Evolutionary conservation across 305 asterid genomes (phyloP), one percentile per base, ranked within the genome.

Genomic region (Galium porrigens): DNA sequence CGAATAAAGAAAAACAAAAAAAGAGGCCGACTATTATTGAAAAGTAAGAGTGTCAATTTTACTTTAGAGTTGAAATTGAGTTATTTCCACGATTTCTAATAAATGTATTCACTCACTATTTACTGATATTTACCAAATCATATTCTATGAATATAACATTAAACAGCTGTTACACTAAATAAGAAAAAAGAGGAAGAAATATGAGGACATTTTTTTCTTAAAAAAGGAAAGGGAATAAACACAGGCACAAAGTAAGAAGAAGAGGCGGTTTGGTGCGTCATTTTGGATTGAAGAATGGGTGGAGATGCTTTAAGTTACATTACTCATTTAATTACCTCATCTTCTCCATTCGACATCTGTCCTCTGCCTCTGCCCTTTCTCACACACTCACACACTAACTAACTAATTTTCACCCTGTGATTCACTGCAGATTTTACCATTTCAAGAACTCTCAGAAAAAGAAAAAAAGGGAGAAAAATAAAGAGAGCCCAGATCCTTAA

Each of bases 271-370:
- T 30, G 44, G 29, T 29, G 66, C 41, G 70, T 32, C 49, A 58
- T 32, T n/a, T 48, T 64, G 65, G 60, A 57, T 63, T 63, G 70
- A 57, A 68, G 49, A 76, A 72, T 54, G 81, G 79, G 85, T 80
- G 88, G 83, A 79, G 83, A 71, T 77, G 82, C 78, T 74, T 77
- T 61, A 17, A 48, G 5, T 48, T 48, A n/a, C 54, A 44, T 44
- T 15, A 44, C 18, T 44, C 17, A 77, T 69, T 33, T 33, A 34
- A 30, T 57, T 20, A 14, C 42, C 75, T 77, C 77, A 82, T 56
- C 72, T 60, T 75, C 74, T 60, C 11, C 75, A 75, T 64, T 76
- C 39, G 86, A 80, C 86, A 80, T 44, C 77, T 77, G 81, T 75
- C 74, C 20, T 46, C 6, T 37, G 54, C 54, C 25, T 33, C 53